A percentile compares a stretch with the other conserved stretches of the same genome.
Evolutionary conservation across 257 asterid genomes (phyloP).

Genomic region (Euphrasia confusa): DNA sequence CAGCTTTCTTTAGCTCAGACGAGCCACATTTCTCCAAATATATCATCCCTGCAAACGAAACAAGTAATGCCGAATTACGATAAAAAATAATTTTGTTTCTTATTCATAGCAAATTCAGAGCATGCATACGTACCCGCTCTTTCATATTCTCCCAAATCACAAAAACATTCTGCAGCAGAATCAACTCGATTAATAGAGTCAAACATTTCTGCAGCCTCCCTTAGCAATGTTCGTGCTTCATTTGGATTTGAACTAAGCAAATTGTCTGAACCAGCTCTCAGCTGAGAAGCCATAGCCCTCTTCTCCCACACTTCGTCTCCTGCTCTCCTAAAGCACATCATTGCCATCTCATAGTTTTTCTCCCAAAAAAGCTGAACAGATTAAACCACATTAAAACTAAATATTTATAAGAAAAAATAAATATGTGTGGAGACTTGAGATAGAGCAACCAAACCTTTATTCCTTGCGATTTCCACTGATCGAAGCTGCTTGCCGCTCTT

Average conservation of each 20-base stretch:
- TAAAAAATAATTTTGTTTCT: too few relatives aligned
- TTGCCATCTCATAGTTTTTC: conserved; percentile 66
- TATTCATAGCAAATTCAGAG: neutral
- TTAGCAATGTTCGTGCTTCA: conserved; percentile 35
- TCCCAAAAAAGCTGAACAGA: conserved; percentile 55
- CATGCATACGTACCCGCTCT: conserved; percentile 41
- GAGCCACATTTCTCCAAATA: conserved; percentile 34
- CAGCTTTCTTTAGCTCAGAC: conserved; percentile 44
- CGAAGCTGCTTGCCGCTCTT: conserved; percentile 45
- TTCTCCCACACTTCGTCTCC: conserved; percentile 51
- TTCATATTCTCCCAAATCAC: conserved; percentile 51
- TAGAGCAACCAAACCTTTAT: conserved; percentile 37
- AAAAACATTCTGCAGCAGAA: conserved; percentile 61
- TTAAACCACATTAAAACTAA: neutral
- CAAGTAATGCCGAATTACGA: neutral
- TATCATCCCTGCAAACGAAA: conserved; percentile 35
- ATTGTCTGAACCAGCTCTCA: conserved; percentile 41
- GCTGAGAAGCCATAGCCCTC: conserved; percentile 48
- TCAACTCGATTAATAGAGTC: conserved; percentile 43
- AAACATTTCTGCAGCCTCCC: conserved; percentile 65
- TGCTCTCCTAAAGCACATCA: conserved; percentile 59
- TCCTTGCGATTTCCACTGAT: conserved; percentile 64
- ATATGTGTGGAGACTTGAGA: too few relatives aligned
- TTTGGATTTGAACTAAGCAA: conserved; percentile 34
- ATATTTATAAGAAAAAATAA: neutral